Base-by-base conservation (phyloP, 305 asterid species). In the Andrographis paniculata region DNA sequence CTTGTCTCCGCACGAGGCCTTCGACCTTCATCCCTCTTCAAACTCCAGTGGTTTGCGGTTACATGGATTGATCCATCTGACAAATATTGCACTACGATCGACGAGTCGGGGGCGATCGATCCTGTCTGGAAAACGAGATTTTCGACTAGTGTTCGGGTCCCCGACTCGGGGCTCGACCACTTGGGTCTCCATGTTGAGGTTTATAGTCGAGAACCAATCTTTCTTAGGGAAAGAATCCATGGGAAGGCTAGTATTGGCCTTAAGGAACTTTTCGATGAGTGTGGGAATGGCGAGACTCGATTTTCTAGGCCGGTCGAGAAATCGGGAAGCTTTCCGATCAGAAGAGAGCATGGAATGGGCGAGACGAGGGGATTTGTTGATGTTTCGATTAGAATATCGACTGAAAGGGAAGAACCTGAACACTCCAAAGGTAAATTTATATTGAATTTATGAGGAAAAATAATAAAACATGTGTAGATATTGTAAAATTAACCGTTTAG, bases 61-160 rank as follows among this genome's bases (percentile, higher is more conserved):
- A 78, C 80, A 22, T 75, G 83, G 82, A 54, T 72, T 42, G 74
- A 78, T 55, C 61, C 72, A 3, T 55, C 60, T 55, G 67, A 64
- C 65, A 68, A 72, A 53, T 74, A 71, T 37, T 74, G 87, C 62
- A 60, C 82, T 21, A 61, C 50, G 48, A 66, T 74, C 36, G 79
- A 78, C 64, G 8, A 8, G 2, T 31, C 37, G 14, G 37, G 37
- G 37, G 11, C 13, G 13, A 30, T 74, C 44, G 71, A 74, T 59
- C 77, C 77, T 16, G 66, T 54, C 44, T 71, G 79, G 87, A 66
- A 58, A 59, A 78, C 87, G 55, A 78, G 74, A 55, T 74, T 74
- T 33, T 66, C 82, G 10, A 24, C 56, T 13, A 40, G 65, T 22
- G 62, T 73, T 16, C 74, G 73, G 58, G 55, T 69, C 28, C 59